These are phyloP conservation scores for Jacaranda mimosifolia DNA, from an alignment of 257 asterid species.

Conservation along the genomic window DNA sequence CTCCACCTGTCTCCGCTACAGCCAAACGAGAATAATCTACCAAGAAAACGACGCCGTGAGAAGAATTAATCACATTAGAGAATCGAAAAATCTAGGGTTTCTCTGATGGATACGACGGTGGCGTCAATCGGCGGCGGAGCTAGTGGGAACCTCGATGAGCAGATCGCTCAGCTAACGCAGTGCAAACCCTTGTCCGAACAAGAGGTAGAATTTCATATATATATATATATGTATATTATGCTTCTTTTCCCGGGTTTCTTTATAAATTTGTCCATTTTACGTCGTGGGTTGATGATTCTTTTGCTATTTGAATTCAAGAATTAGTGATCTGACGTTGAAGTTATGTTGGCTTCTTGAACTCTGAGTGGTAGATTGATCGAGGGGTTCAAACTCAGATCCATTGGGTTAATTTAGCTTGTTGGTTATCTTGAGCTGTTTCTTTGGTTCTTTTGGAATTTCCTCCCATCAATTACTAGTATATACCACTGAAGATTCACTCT, in stretches of 20 bases:
- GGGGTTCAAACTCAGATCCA: constrained; percentile 40
- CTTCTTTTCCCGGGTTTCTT: neutral
- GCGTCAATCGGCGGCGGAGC: constrained; percentile 41
- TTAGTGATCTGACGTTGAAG: constrained; percentile 34
- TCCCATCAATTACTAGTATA: neutral
- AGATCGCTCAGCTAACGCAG: constrained; percentile 85
- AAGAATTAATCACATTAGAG: constrained; percentile 33
- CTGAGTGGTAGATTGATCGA: constrained; percentile 29
- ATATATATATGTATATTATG: neutral
- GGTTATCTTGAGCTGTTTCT: constrained; percentile 28
- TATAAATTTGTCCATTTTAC: neutral
- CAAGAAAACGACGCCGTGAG: constrained; percentile 49
- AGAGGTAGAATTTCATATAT: constrained; percentile 51
- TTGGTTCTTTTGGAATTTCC: constrained; percentile 10
- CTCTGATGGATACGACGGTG: constrained; percentile 59
- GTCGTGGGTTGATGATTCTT: neutral
- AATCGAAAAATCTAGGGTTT: constrained; percentile 44
- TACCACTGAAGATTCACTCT: neutral
- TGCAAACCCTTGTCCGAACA: constrained; percentile 86
- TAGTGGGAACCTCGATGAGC: constrained; percentile 74
- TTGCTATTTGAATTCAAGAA: constrained; percentile 24
- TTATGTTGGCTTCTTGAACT: neutral
- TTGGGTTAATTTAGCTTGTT: neutral
- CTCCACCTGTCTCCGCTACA: constrained; percentile 39
- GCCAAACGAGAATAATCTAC: constrained; percentile 32